Conservation (phyloP, 1,139 yeast genomes). For the Petasospora rhodanensis region DNA sequence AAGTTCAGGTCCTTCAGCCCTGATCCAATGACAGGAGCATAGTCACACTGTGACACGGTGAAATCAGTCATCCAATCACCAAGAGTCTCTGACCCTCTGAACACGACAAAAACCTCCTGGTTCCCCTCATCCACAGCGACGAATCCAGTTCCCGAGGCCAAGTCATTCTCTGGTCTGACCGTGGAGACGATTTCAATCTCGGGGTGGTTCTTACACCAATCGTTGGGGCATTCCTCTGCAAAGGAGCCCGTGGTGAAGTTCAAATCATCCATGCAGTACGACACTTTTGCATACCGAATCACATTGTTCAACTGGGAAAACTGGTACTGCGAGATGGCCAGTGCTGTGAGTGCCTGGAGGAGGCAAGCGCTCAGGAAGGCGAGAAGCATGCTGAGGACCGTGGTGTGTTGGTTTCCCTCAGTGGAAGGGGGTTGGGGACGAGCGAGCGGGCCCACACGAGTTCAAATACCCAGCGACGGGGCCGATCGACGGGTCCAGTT, state of each 20-base stretch:
- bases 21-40: constrained; percentile 11
- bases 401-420: too few relatives aligned
- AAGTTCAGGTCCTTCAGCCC: constrained; percentile 8
- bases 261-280: constrained; percentile 19
- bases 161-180: constrained; percentile 26
- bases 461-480: too few relatives aligned
- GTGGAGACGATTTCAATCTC: constrained; percentile 11
- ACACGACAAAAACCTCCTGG: constrained; percentile 38
- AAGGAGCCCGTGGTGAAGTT: constrained; percentile 14
- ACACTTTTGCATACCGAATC: constrained; percentile 19
- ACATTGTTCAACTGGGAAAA: too few relatives aligned
- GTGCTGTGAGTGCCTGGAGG: too few relatives aligned
- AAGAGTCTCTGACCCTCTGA: constrained; percentile 56
- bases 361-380: too few relatives aligned
- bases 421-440: too few relatives aligned
- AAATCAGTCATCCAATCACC: constrained; percentile 58
- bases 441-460: too few relatives aligned
- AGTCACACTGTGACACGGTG: constrained; percentile 25
- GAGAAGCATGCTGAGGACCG: too few relatives aligned
- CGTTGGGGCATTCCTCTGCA: constrained; percentile 15
- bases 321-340: too few relatives aligned
- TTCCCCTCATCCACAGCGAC: constrained; percentile 39
- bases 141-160: constrained; percentile 37
- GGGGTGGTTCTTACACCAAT: constrained; percentile 11
- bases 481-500: too few relatives aligned